Conservation (phyloP, 257 asterid species). For the Capsicum pubescens region DNA sequence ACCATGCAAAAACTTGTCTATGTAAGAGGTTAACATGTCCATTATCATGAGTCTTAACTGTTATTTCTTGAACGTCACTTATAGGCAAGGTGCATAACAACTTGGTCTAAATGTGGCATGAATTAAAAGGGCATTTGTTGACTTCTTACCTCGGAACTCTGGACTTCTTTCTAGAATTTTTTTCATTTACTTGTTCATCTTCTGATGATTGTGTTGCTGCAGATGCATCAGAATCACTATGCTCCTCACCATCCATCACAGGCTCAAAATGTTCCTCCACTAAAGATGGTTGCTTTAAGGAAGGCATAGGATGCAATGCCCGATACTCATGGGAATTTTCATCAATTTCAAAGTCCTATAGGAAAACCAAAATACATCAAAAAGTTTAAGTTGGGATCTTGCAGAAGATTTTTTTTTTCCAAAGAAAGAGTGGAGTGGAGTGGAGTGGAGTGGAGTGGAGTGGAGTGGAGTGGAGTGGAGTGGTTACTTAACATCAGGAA, state of each 20-base stretch:
- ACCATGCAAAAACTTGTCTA: conserved; percentile 16
- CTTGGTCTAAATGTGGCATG: not conserved
- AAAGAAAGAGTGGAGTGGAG: too few species aligned
- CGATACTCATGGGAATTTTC: conserved; percentile 66
- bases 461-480: not conserved
- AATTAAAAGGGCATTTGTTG: conserved; percentile 11
- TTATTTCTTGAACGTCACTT: not conserved
- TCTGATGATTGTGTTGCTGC: conserved; percentile 51
- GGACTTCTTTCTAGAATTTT: conserved; percentile 46
- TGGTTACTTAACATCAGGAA: conserved; percentile 20
- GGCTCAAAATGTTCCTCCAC: conserved; percentile 85
- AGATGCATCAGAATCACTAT: conserved; percentile 66
- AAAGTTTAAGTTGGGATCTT: conserved; percentile 17
- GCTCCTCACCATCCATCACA: conserved; percentile 60
- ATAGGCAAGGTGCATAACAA: not conserved
- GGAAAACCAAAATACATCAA: conserved; percentile 28
- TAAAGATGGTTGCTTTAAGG: conserved; percentile 64
- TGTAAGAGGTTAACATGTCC: not conserved
- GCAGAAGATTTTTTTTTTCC: not conserved
- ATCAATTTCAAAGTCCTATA: conserved; percentile 89
- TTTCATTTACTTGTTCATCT: conserved; percentile 60
- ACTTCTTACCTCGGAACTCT: conserved; percentile 68
- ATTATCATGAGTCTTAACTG: not conserved
- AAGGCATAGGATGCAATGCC: conserved; percentile 78
- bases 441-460: not conserved